Percentiles rank a stretch among this genome's conserved stretches.
Evolutionary conservation across 306 rosid genomes (phyloP).

Genomic region (Lathyrus sativus): DNA sequence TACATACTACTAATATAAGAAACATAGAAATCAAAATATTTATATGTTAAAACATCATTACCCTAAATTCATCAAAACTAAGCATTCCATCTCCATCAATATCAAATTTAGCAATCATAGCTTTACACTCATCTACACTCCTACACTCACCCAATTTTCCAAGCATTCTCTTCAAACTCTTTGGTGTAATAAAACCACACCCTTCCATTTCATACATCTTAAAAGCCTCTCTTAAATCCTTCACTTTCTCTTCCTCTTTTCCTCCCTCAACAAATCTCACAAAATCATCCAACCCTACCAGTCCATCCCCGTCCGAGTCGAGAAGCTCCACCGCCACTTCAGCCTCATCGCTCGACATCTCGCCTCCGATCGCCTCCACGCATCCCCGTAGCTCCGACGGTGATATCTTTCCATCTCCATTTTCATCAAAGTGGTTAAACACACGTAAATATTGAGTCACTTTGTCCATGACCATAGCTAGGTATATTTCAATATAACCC

Average conservation of each 20-base stretch:
- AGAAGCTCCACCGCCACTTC: constrained; percentile 47
- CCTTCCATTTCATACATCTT: constrained; percentile 78
- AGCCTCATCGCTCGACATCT: constrained; percentile 45
- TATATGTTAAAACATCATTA: constrained; percentile 58
- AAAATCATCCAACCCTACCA: constrained; percentile 61
- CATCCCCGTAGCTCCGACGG: constrained; percentile 57
- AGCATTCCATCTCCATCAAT: constrained; percentile 77
- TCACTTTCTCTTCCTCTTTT: constrained; percentile 63
- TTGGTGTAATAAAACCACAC: constrained; percentile 59
- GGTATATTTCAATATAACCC: neutral
- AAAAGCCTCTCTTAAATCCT: constrained; percentile 62
- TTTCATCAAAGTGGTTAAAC: constrained; percentile 60
- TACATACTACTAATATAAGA: neutral
- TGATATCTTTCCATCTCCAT: constrained; percentile 64
- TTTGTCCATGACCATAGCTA: constrained; percentile 43
- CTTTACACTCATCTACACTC: constrained; percentile 52
- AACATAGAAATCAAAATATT: neutral
- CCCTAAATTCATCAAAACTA: constrained; percentile 71
- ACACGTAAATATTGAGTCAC: constrained; percentile 48
- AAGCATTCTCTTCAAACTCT: constrained; percentile 64
- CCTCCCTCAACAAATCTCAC: constrained; percentile 66
- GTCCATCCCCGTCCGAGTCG: constrained; percentile 64
- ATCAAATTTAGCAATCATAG: constrained; percentile 65
- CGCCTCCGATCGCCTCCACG: constrained; percentile 48
- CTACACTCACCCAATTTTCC: constrained; percentile 60